These are phyloP conservation scores for Globisporangium abappressorium DNA, from an alignment of 352 stramenopile species.

Conservation along the genomic window DNA sequence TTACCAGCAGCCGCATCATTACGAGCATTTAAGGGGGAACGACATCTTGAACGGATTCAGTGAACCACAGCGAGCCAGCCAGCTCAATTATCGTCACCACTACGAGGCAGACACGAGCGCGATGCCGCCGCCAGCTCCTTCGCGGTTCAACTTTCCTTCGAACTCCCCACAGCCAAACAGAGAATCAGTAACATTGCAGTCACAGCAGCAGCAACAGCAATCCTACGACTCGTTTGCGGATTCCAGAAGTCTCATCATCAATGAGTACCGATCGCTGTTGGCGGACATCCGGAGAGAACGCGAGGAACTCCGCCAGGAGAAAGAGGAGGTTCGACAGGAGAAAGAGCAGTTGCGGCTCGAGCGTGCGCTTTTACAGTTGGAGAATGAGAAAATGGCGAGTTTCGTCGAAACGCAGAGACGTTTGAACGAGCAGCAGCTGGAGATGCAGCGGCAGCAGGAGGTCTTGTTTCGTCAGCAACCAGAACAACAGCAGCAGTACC, in stretches of 20 bases:
- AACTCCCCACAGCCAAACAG: slow-evolving; percentile 7
- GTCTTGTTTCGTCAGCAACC: slow-evolving; percentile 16
- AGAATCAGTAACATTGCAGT: slow-evolving; percentile 10
- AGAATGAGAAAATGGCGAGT: slow-evolving; percentile 72
- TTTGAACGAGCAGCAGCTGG: slow-evolving; percentile 51
- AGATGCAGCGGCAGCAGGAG: slow-evolving; percentile 25
- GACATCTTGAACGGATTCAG: not conserved
- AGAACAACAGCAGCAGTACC: slow-evolving; percentile 17
- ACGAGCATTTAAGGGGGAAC: not conserved
- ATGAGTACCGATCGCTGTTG: slow-evolving; percentile 66
- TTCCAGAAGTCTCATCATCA: slow-evolving; percentile 29
- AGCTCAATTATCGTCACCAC: not conserved
- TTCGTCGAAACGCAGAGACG: slow-evolving; percentile 59
- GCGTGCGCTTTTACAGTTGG: slow-evolving; percentile 56
- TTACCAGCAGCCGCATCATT: slow-evolving; percentile 16
- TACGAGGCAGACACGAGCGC: not conserved
- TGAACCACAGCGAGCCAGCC: not conserved
- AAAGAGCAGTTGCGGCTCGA: slow-evolving; percentile 77
- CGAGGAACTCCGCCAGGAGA: slow-evolving; percentile 66
- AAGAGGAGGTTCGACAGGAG: slow-evolving; percentile 60
- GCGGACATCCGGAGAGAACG: slow-evolving; percentile 69
- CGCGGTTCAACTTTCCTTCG: slow-evolving; percentile 1
- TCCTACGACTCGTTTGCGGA: slow-evolving; percentile 11
- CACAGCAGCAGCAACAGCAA: slow-evolving; percentile 22
- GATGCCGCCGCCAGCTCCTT: slow-evolving; percentile 27